Evolutionary conservation across 768 basidiomycete species (phyloP).

Genomic region (Collybia sordida): DNA sequence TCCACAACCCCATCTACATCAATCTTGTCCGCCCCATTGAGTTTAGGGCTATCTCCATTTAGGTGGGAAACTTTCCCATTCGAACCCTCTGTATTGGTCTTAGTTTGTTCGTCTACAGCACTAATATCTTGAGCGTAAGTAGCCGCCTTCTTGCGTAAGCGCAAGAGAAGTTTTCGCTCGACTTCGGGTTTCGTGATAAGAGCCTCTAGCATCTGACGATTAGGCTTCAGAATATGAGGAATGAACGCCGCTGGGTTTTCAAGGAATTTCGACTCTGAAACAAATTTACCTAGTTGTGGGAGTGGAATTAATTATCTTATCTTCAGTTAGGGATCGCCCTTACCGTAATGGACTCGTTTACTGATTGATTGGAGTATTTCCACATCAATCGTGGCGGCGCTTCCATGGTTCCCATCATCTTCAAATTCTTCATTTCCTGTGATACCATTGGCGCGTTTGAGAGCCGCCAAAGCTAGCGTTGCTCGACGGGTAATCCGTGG

Average conservation of each 20-base stretch:
- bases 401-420: slow-evolving; percentile 98
- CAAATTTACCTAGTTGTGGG: slow-evolving; percentile 84
- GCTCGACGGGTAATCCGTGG: slow-evolving; percentile 83
- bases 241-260: slow-evolving; percentile 84
- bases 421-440: slow-evolving; percentile 68
- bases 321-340: background rate
- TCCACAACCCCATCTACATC: slow-evolving; percentile 92
- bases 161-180: slow-evolving; percentile 77
- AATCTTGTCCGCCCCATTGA: slow-evolving; percentile 58
- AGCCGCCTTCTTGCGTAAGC: slow-evolving; percentile 82
- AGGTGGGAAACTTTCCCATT: slow-evolving; percentile 43
- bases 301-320: background rate
- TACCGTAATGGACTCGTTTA: slow-evolving; percentile 97
- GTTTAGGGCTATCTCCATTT: slow-evolving; percentile 18
- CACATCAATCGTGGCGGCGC: slow-evolving; percentile 90
- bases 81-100: no score
- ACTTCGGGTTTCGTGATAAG: slow-evolving; percentile 99
- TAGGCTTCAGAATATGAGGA: slow-evolving; percentile 83
- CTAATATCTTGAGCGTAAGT: slow-evolving; percentile 84
- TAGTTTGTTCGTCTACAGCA: slow-evolving; percentile 16
- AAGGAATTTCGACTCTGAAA: slow-evolving; percentile 96
- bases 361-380: slow-evolving; percentile 98
- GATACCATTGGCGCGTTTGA: slow-evolving; percentile 68
- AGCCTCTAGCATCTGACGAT: slow-evolving; percentile 74
- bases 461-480: slow-evolving; percentile 61